Conservation (phyloP, 768 basidiomycete genomes). For the Pisolithus microcarpus region DNA sequence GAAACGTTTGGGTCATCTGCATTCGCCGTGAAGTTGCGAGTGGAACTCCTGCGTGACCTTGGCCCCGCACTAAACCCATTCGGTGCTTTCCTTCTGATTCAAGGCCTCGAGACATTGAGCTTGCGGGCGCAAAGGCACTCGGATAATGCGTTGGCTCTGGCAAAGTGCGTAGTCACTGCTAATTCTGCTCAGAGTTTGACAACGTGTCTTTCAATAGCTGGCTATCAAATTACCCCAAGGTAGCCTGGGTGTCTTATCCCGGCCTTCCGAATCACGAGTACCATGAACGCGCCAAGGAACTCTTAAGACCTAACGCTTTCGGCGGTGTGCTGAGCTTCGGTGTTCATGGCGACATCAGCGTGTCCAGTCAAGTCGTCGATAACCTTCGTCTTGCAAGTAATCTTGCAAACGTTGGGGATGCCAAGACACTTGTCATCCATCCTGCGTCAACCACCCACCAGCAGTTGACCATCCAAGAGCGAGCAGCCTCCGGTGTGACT, state of each 20-base stretch:
- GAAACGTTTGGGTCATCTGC: slow-evolving; percentile 47
- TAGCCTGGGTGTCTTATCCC: slow-evolving; percentile 75
- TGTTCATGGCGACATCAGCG: slow-evolving; percentile 47
- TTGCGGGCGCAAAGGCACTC: slow-evolving; percentile 52
- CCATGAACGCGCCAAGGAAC: slow-evolving; percentile 48
- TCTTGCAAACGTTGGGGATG: slow-evolving; percentile 65
- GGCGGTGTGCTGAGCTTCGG: slow-evolving; percentile 80
- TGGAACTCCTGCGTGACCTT: slow-evolving; percentile 47
- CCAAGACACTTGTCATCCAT: slow-evolving; percentile 58
- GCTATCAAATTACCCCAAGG: slow-evolving; percentile 56
- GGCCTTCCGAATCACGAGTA: slow-evolving; percentile 60
- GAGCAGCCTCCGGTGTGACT: slow-evolving; percentile 43
- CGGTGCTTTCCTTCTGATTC: slow-evolving; percentile 49
- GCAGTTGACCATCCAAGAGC: slow-evolving; percentile 45
- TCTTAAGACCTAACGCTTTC: slow-evolving; percentile 46
- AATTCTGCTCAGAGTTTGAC: no score
- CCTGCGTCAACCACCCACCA: slow-evolving; percentile 55
- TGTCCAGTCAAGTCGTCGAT: slow-evolving; percentile 60
- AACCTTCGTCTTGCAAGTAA: slow-evolving; percentile 62
- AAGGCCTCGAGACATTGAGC: slow-evolving; percentile 58
- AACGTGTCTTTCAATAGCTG: slow-evolving; percentile 22
- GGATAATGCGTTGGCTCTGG: slow-evolving; percentile 49
- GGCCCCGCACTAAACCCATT: slow-evolving; percentile 51
- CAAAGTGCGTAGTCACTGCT: slow-evolving; percentile 23
- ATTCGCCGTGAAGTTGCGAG: slow-evolving; percentile 45